Conservation (phyloP, 2,329 filamentous ascomycete species). For the Fusarium sulawesiense region DNA sequence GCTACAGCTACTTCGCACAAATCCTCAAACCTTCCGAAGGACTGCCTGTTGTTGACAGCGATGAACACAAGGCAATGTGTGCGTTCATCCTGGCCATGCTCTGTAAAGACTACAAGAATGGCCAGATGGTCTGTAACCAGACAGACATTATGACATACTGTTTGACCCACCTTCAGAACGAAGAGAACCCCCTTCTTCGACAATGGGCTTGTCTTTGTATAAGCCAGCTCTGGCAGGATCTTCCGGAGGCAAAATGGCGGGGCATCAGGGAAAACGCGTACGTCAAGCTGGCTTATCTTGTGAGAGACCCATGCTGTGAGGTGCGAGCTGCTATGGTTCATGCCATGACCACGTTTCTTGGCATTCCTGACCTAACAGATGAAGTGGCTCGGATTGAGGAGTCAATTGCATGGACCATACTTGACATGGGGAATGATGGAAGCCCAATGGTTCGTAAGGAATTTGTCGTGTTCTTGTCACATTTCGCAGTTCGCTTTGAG, state of each 20-base stretch:
- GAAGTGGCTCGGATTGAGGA: constrained; percentile 93
- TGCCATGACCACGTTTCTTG: constrained; percentile 92
- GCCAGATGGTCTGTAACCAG: constrained; percentile 90
- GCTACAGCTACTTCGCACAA: constrained; percentile 95
- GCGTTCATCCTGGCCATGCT: constrained; percentile 98
- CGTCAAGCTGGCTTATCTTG: constrained; percentile 80
- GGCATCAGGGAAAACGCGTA: constrained; percentile 92
- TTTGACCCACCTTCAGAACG: constrained; percentile 82
- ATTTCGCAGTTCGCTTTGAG: constrained; percentile 89
- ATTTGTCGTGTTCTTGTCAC: constrained; percentile 91
- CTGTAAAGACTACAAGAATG: constrained; percentile 93
- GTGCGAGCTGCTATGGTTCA: constrained; percentile 94
- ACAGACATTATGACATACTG: constrained; percentile 92
- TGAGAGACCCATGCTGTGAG: constrained; percentile 88
- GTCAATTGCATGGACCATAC: constrained; percentile 85
- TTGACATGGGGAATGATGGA: constrained; percentile 93
- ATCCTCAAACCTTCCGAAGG: constrained; percentile 87
- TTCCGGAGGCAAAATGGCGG: constrained; percentile 93
- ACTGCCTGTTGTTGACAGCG: constrained; percentile 86
- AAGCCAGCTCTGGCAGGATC: constrained; percentile 92
- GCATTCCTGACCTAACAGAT: constrained; percentile 91
- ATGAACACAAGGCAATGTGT: constrained; percentile 98
- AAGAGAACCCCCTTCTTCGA: constrained; percentile 86
- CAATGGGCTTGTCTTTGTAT: constrained; percentile 98
- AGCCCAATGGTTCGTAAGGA: constrained; percentile 95